phyloP scores from a whole-genome alignment of 257 asterid species.

The Perilla frutescens region DNA sequence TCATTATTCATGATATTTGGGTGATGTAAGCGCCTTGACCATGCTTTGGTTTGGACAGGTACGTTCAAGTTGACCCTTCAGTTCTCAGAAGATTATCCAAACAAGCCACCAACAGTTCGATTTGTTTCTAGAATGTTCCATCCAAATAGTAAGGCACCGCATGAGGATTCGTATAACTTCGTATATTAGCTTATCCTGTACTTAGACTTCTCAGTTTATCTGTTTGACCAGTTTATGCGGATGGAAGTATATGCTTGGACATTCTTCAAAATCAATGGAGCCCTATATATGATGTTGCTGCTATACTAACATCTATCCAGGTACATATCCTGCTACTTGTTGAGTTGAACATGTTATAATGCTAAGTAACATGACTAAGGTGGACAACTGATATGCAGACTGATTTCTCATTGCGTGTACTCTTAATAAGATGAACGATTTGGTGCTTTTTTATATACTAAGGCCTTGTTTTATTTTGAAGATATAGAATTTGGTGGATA shows the following conservation, averaged over 20 bases:
- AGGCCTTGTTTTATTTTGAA: no score
- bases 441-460: background rate
- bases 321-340: constrained; percentile 48
- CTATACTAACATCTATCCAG: constrained; percentile 92
- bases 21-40: constrained; percentile 11
- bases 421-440: background rate
- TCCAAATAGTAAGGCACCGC: constrained; percentile 83
- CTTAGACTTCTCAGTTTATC: constrained; percentile 20
- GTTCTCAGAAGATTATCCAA: constrained; percentile 90
- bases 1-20: constrained; percentile 1
- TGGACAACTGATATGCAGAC: background rate
- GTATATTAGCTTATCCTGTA: constrained; percentile 24
- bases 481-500: no score
- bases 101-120: constrained; percentile 93
- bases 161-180: background rate
- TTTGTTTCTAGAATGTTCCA: constrained; percentile 97
- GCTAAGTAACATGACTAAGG: constrained; percentile 3
- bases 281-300: constrained; percentile 93
- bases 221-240: constrained; percentile 76
- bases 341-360: background rate
- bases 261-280: constrained; percentile 98
- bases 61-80: constrained; percentile 93
- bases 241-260: constrained; percentile 94
- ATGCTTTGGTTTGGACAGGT: constrained; percentile 56
- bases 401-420: background rate